Base-by-base conservation (phyloP, 2,329 filamentous ascomycete species). In the Neocatenulostroma microsporum region DNA sequence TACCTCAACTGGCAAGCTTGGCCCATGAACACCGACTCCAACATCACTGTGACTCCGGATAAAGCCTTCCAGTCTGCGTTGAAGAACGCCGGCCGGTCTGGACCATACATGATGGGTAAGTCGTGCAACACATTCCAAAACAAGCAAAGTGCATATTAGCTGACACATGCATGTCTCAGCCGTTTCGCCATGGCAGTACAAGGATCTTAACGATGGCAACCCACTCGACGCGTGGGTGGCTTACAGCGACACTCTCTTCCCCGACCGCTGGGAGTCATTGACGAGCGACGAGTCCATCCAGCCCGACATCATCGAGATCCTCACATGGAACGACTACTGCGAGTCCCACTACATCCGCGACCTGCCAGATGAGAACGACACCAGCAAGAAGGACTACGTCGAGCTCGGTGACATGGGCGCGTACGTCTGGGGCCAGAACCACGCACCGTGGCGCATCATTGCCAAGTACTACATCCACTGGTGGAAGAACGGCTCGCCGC, bases 1-100 rank as follows among this genome's bases (percentile, higher is more conserved):
- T 62, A 55, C 47, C 50, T 60, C 45, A 62, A 62, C 48, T 61
- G 59, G 58, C 58, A 62, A 48, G 56, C 58, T n/a, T 62, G 58
- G 58, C 58, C 58, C 14, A 50, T 59, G 27, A 43, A 57, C 44
- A 40, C 45, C 28, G 39, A 52, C n/a, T 24, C 37, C 28, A 59
- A 61, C 47, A 51, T 54, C 32, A 58, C 54, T 24, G 41, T 41
- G 39, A 46, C 45, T 9, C 46, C 55, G 20, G 60, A 62, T 42
- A 39, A 52, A 29, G 51, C 55, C 18, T 61, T 62, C 54, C 52
- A 58, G 46, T 47, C 42, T 11, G 53, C 55, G 8, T 32, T 61
- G 29, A 51, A 53, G 40, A 53, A 51, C 41, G 53, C 55, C 28
- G 53, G 53, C 40, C 49, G 50, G 41, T 53, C 47, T 11, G 60